Base-by-base conservation (phyloP, 768 basidiomycete genomes). In the Termitomyces sp. region DNA sequence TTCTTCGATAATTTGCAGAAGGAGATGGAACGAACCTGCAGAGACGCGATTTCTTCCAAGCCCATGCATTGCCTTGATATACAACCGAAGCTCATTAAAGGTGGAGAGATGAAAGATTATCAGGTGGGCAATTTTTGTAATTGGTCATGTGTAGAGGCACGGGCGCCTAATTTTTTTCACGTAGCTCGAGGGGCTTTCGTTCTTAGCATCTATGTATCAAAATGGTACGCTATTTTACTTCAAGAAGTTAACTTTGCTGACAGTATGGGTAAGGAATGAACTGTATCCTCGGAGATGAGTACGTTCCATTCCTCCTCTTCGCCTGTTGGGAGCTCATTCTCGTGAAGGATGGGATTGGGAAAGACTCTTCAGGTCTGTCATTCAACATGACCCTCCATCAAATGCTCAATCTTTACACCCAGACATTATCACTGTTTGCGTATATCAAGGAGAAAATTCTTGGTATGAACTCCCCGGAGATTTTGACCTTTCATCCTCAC, bases 201-300 rank as follows among this genome's bases (percentile, higher is more conserved):
- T 83, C 70, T 79, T 91, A 47, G 82, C 82, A 15, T 78, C 80
- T 66, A 83, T 89, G 83, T 85, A 86, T 69, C 79, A 83, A 32
- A 91, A 91, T 67, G 85, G 87, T 82, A 61, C 8, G 76, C 64
- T 12, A 38, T 42, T 56, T 5, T 4, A 29, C 42, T n/a, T 52
- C 5, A 15, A 8, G 5, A 17, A 9, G 31, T 6, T 10, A 17
- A 54, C 7, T 29, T 15, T 14, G 1, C 40, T 32, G 14, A 38
- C 31, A 56, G 50, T 8, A 17, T 51, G 5, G 3, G 20, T 20
- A 63, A 85, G 83, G 84, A 15, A 82, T 89, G 79, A 89, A 85
- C 63, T 85, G 86, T 69, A 86, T 91, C 60, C 77, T 91, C 1
- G 89, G 87, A 34, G 89, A 91, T 64, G 86, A 84, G 84, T 85